A percentile compares a stretch with the other conserved stretches of the same genome.
Evolutionary conservation across 164 flowering plant species (phyloP).

Genomic region (Magnolia officinalis): DNA sequence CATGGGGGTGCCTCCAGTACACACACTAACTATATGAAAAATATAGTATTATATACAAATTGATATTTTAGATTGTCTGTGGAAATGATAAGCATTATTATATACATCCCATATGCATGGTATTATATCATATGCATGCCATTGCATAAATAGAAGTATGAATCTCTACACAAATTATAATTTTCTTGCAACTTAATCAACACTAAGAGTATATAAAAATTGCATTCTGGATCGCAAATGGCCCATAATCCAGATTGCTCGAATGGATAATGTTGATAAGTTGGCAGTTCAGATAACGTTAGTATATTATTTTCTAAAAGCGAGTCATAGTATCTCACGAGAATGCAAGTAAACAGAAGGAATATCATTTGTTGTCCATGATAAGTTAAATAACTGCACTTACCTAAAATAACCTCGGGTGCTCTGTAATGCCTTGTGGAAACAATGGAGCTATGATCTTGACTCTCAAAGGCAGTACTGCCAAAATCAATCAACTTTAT

Average conservation of each 20-base stretch:
- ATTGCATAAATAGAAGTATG: too few species aligned
- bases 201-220: too few species aligned
- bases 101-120: too few species aligned
- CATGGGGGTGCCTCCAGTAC: too few species aligned
- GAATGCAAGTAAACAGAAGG: background rate
- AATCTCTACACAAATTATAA: too few species aligned
- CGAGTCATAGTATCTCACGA: background rate
- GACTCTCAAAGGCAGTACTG: constrained; percentile 72
- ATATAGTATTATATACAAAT: too few species aligned
- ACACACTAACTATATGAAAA: too few species aligned
- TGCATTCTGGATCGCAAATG: background rate
- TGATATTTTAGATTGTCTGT: too few species aligned
- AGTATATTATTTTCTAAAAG: background rate
- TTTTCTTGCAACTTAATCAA: too few species aligned
- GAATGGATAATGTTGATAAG: background rate
- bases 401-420: constrained; percentile 96
- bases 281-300: background rate
- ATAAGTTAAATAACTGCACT: constrained; percentile 20
- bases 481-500: constrained; percentile 99
- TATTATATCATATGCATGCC: too few species aligned
- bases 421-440: constrained; percentile 95
- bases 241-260: background rate
- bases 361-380: background rate
- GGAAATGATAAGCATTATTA: too few species aligned
- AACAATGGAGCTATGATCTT: constrained; percentile 71